Base-by-base conservation (phyloP, 176 grass and related monocot species). In the Carex myosuroides region DNA sequence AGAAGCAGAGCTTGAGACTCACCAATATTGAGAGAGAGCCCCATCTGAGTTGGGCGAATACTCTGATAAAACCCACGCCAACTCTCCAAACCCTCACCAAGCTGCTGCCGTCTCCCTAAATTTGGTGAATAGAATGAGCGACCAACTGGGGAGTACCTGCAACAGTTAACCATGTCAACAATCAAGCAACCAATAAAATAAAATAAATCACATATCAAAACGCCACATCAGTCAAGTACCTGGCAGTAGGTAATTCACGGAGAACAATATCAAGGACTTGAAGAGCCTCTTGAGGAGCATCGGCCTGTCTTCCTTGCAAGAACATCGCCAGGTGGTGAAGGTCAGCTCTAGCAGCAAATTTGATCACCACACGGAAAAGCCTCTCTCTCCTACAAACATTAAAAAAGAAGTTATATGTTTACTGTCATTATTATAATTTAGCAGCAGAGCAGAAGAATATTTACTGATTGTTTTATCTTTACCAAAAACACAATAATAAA, bases 41-140 rank as follows among this genome's bases (percentile, higher is more conserved):
- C 94, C 94, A 97, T 97, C 84, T 97, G 94, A 3, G 94, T 97
- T 3, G 94, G 94, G 54, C 94, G 90, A 88, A 97, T 97, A 81
- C 94, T 97, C 85, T 97, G 94, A 72, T 97, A 97, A 87, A 97
- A 97, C 52, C 94, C 94, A 17, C 94, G 89, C 94, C 94, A 97
- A 80, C 94, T 97, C 86, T 97, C 94, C 86, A 97, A 87, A 55
- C 94, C 94, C 70, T 97, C 94, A 65, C 94, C 94, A 85, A 97
- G 94, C 66, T 86, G 86, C 79, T 97, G 94, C 12, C 89, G 89
- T 58, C 94, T 91, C 60, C 94, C 94, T 85, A 97, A 91, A 78
- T 97, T 88, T 41, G 91, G 91, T 85, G 91, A 93, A 90, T 97
- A 97, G 90, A 97, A 97, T 80, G 94, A 97, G 5, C 94, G 62